phyloP scores from a whole-genome alignment of 306 rosid genomes.

The Medicago lupulina region DNA sequence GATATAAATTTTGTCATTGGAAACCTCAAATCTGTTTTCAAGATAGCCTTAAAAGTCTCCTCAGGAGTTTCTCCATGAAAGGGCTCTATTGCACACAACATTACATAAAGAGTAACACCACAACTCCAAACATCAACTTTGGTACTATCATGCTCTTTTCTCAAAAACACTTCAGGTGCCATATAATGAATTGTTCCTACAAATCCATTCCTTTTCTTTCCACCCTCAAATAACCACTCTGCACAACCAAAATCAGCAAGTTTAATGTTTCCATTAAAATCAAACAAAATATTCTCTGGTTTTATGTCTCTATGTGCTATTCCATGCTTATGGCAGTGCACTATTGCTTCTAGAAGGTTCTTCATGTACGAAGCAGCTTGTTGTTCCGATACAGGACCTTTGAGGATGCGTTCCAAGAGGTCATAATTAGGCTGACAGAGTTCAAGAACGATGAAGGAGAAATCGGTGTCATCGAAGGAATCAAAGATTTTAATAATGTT shows the following conservation, averaged over 20 bases:
- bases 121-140: background rate
- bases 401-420: background rate
- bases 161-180: background rate
- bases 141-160: no score
- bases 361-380: background rate
- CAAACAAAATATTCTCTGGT: background rate
- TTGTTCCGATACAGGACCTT: background rate
- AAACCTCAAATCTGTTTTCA: background rate
- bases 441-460: background rate
- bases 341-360: background rate
- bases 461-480: background rate
- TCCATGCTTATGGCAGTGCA: background rate
- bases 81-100: background rate
- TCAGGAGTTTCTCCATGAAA: background rate
- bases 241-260: background rate
- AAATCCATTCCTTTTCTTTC: background rate
- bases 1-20: background rate
- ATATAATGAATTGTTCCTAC: background rate
- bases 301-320: background rate
- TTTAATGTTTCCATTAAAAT: background rate
- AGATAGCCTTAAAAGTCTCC: background rate
- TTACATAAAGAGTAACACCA: background rate
- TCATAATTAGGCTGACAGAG: background rate
- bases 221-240: background rate
- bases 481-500: background rate